These are phyloP conservation scores for Cercospora sesami DNA, from an alignment of 2,329 filamentous ascomycete species.

Conservation along the genomic window DNA sequence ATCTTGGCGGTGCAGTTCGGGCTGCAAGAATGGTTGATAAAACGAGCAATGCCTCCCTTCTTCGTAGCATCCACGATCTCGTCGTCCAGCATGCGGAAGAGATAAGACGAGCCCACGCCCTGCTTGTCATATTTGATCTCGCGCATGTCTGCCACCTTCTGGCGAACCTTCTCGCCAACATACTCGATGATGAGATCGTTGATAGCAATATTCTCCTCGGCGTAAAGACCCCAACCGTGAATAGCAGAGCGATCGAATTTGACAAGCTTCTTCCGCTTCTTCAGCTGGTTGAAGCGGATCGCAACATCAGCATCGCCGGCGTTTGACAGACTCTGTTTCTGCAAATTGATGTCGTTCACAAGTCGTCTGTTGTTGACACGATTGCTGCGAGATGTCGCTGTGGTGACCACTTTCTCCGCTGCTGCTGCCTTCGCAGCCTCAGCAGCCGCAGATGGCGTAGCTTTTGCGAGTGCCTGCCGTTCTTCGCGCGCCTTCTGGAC, in stretches of 20 bases:
- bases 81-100: slow-evolving; percentile 97
- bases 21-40: slow-evolving; percentile 98
- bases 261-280: slow-evolving; percentile 99
- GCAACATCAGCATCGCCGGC: slow-evolving; percentile 78
- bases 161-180: slow-evolving; percentile 93
- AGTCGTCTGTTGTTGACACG: slow-evolving; percentile 94
- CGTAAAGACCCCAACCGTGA: slow-evolving; percentile 97
- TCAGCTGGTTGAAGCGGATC: slow-evolving; percentile 96
- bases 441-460: slow-evolving; percentile 62
- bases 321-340: slow-evolving; percentile 72
- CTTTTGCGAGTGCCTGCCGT: slow-evolving; percentile 73
- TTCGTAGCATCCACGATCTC: slow-evolving; percentile 98
- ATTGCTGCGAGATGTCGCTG: slow-evolving; percentile 87
- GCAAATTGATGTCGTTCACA: slow-evolving; percentile 90
- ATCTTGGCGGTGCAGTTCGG: slow-evolving; percentile 99
- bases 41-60: slow-evolving; percentile 94
- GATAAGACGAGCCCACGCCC: slow-evolving; percentile 93
- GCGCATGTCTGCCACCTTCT: slow-evolving; percentile 94
- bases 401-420: slow-evolving; percentile 76
- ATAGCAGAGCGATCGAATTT: slow-evolving; percentile 97
- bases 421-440: slow-evolving; percentile 64
- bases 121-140: slow-evolving; percentile 92
- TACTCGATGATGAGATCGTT: slow-evolving; percentile 99
- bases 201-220: slow-evolving; percentile 93
- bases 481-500: slow-evolving; percentile 89